Percentiles rank a stretch among this genome's conserved stretches.
Evolutionary conservation across 805 yeast genomes (phyloP).

Genomic region (Lachancea dasiensis): DNA sequence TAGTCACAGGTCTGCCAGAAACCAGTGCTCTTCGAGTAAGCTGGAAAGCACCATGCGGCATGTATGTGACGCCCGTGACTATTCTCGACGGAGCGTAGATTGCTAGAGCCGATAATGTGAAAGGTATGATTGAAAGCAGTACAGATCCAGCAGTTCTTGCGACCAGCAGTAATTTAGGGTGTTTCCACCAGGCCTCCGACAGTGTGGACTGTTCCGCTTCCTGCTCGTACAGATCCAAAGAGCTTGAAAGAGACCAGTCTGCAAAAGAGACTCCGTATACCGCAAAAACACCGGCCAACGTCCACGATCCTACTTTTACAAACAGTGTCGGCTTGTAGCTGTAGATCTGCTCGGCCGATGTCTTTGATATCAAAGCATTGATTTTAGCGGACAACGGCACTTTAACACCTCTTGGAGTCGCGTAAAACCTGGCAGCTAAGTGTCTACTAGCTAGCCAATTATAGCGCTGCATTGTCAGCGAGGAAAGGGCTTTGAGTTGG

Average conservation of each 20-base stretch:
- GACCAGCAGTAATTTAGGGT: slow-evolving; percentile 12
- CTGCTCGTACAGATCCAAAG: slow-evolving; percentile 12
- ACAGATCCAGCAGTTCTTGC: slow-evolving; percentile 23
- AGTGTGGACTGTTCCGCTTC: not conserved
- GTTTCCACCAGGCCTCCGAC: slow-evolving; percentile 7
- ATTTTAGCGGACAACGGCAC: slow-evolving; percentile 18
- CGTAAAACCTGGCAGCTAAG: not conserved
- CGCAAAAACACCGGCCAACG: slow-evolving; percentile 23
- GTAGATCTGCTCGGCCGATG: slow-evolving; percentile 21
- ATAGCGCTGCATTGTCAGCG: no score
- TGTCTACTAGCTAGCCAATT: not conserved
- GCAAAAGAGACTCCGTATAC: slow-evolving; percentile 27
- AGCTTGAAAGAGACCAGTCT: slow-evolving; percentile 25
- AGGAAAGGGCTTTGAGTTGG: no score
- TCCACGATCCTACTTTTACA: slow-evolving; percentile 18
- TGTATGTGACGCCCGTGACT: slow-evolving; percentile 23
- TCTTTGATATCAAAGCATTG: slow-evolving; percentile 18
- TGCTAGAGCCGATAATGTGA: slow-evolving; percentile 22
- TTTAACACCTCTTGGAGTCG: not conserved
- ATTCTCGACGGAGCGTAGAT: slow-evolving; percentile 23
- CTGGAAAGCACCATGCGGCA: slow-evolving; percentile 22
- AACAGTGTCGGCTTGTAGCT: slow-evolving; percentile 14
- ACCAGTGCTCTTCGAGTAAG: slow-evolving; percentile 22
- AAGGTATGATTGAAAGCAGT: slow-evolving; percentile 24
- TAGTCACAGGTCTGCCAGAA: slow-evolving; percentile 15